Evolutionary conservation across 2,329 filamentous ascomycete genomes (phyloP).

Genomic region (Aspergillus puulaauensis): DNA sequence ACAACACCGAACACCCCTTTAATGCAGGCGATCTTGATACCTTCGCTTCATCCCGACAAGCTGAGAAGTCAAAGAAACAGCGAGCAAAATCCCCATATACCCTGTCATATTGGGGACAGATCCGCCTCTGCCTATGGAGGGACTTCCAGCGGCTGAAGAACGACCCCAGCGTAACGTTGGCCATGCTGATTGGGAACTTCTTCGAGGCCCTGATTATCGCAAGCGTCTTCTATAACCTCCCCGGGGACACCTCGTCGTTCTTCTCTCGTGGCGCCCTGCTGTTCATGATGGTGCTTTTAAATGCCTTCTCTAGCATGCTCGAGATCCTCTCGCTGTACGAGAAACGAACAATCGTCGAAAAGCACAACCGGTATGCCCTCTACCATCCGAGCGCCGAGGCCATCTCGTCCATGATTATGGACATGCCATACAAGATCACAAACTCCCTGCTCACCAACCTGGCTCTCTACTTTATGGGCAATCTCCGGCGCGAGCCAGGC

Average conservation of each 20-base stretch:
- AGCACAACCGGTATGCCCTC: conserved; percentile 19
- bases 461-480: conserved; percentile 80
- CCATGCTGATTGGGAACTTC: conserved; percentile 2
- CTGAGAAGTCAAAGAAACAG: conserved; percentile 2
- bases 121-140: background rate
- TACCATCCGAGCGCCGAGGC: conserved; percentile 19
- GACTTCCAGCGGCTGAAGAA: background rate
- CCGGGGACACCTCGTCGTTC: background rate
- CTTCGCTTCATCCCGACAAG: background rate
- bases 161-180: conserved; percentile 2
- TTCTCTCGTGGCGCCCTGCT: background rate
- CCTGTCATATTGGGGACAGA: conserved; percentile 5
- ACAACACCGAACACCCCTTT: background rate
- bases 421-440: conserved; percentile 1
- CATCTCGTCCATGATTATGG: conserved; percentile 24
- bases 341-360: conserved; percentile 19
- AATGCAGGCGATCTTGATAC: background rate
- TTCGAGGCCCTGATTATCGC: conserved; percentile 2
- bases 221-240: background rate
- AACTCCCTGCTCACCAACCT: conserved; percentile 61
- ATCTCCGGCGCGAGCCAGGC: conserved; percentile 69
- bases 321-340: conserved; percentile 19
- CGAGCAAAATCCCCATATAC: background rate
- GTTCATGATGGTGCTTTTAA: conserved; percentile 4
- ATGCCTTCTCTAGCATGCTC: conserved; percentile 2